Evolutionary conservation across 441 rosid species (phyloP).

Genomic region (Gossypium davidsonii): DNA sequence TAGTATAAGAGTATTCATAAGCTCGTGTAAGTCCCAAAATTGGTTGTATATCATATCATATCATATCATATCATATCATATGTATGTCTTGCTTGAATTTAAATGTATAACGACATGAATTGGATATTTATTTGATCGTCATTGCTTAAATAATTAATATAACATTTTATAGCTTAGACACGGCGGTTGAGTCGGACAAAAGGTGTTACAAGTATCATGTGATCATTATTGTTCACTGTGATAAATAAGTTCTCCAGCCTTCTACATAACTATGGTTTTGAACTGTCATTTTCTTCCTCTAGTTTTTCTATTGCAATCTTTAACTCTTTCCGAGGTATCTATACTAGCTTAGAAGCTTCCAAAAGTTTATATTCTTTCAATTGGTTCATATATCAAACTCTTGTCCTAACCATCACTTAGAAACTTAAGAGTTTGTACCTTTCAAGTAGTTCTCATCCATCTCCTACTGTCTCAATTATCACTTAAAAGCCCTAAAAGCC

Average conservation of each 20-base stretch:
- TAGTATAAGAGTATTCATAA: not conserved
- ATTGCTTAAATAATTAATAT: not conserved
- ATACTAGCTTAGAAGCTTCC: not conserved
- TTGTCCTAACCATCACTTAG: not conserved
- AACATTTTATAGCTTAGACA: not conserved
- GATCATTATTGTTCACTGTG: not conserved
- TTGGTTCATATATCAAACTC: not conserved
- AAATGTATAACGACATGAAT: not conserved
- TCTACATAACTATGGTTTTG: not conserved
- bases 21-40: not conserved
- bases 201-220: not conserved
- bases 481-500: too few relatives aligned
- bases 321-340: not conserved
- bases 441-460: too few relatives aligned
- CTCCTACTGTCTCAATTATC: too few relatives aligned
- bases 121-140: not conserved
- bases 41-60: not conserved
- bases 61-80: too few relatives aligned
- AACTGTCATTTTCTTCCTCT: not conserved
- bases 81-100: not conserved
- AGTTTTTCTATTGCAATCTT: not conserved
- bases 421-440: too few relatives aligned
- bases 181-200: not conserved
- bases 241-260: not conserved
- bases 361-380: not conserved